Conservation (phyloP, 371 early-diverging fungal species). For the Smittium culicis region DNA sequence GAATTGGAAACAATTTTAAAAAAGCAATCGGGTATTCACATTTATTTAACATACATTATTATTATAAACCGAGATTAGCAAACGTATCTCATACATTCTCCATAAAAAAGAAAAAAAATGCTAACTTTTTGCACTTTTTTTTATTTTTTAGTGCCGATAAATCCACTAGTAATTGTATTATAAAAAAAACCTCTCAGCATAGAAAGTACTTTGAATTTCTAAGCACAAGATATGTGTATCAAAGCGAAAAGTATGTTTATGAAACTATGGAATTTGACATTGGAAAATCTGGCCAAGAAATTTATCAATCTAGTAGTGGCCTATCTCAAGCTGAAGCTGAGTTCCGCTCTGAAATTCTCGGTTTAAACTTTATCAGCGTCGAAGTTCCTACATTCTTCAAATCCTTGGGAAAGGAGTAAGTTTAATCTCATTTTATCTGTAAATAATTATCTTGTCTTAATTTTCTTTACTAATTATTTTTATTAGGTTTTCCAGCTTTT, state of each 20-base stretch:
- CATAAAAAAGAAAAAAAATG: no score
- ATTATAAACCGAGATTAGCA: background rate
- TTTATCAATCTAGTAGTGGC: conserved; percentile 38
- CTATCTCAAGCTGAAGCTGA: conserved; percentile 40
- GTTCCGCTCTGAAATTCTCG: conserved; percentile 41
- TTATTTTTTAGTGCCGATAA: background rate
- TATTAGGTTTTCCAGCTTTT: conserved; percentile 43
- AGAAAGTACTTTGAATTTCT: conserved; percentile 40
- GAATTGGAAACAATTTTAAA: conserved; percentile 37
- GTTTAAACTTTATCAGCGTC: conserved; percentile 56
- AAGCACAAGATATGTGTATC: conserved; percentile 55
- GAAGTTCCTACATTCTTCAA: conserved; percentile 39
- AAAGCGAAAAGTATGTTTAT: conserved; percentile 31
- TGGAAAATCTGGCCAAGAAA: conserved; percentile 37
- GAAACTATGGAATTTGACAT: conserved; percentile 38
- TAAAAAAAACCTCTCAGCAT: background rate
- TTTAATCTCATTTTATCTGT: no score
- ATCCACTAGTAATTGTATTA: background rate
- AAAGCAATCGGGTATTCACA: conserved; percentile 28
- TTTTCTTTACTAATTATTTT: no score
- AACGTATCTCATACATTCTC: no score
- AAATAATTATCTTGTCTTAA: no score
- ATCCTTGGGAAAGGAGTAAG: conserved; percentile 42
- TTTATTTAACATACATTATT: conserved; percentile 13
- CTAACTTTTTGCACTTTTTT: no score